These are phyloP conservation scores for Mallotus nudiflorus DNA, from an alignment of 345 rosid genomes.

Conservation along the genomic window DNA sequence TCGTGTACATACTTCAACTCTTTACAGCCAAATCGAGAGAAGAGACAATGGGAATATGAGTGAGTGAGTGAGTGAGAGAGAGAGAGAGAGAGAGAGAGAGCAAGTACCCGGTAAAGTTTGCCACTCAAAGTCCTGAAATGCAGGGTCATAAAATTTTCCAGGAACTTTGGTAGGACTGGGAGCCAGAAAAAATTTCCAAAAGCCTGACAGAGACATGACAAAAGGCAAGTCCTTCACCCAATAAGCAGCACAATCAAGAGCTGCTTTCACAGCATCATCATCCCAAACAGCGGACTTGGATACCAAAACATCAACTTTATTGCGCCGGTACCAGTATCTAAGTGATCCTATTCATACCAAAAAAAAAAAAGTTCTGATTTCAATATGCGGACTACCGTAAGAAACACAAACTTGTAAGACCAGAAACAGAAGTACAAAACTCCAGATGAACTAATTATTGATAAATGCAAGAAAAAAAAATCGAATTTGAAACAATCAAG, in stretches of 20 bases:
- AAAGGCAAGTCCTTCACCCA: constrained; percentile 87
- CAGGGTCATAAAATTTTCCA: constrained; percentile 45
- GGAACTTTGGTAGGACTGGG: constrained; percentile 64
- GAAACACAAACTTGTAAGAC: background rate
- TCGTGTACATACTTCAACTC: background rate
- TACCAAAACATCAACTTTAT: constrained; percentile 61
- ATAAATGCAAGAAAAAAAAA: background rate
- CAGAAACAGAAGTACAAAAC: background rate
- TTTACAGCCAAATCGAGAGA: background rate
- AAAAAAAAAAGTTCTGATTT: background rate
- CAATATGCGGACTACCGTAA: too few relatives aligned
- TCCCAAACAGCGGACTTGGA: constrained; percentile 84
- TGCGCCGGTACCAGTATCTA: constrained; percentile 78
- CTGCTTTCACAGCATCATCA: constrained; percentile 73
- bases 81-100: constrained; percentile 3
- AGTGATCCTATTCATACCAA: constrained; percentile 56
- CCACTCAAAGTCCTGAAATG: constrained; percentile 79
- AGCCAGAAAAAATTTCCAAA: constrained; percentile 88
- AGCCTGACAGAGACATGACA: constrained; percentile 78
- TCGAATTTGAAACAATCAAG: too few relatives aligned
- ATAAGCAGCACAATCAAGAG: constrained; percentile 71
- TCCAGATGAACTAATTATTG: too few relatives aligned
- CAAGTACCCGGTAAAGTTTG: constrained; percentile 66
- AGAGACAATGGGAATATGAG: background rate
- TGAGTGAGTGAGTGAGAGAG: constrained; percentile 10